Base-by-base conservation (phyloP, 1,284 basidiomycete species). In the Ganoderma multipileum region DNA sequence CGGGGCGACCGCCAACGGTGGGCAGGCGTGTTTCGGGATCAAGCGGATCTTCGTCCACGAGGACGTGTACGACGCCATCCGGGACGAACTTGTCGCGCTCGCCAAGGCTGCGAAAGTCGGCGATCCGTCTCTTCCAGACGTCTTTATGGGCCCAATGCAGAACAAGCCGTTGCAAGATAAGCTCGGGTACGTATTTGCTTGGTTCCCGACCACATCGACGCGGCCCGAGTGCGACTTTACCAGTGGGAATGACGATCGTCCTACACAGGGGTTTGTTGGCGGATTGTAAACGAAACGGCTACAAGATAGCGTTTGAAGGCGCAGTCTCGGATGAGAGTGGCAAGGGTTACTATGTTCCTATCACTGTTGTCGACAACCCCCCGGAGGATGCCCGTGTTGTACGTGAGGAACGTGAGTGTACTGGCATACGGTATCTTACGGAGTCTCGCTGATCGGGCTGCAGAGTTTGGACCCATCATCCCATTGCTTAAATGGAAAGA, bases 1-100 rank as follows among this genome's bases (percentile, higher is more conserved):
- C 1, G 70, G 61, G 8, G 64, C 65, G 58, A 65, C 65, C 16
- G 30, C 23, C 58, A 72, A 70, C 54, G 57, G 62, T 0, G 70
- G 72, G 9, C 68, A 73, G 68, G 65, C 68, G 9, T 73, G 72
- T 63, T 66, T 67, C 50, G 41, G 59, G 12, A 68, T 68, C 23
- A 73, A 73, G 64, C 66, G 70, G 18, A 23, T 73, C 41, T 73
- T 68, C 39, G 36, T 71, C 16, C 70, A 70, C 44, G 72, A 68
- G 26, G 42, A 67, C 8, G 60, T 70, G 4, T 73, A 73, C 47
- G 70, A 73, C 16, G 66, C 68, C 2, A 36, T 71, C 7, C 66
- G 67, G 30, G 68, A 72, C 39, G 68, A 66, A 52, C 62, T 73
- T 5, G 68, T 72, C 20, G 63, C 54, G 14, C 60, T 68, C 26